Base-by-base conservation (phyloP, 225 moss, liverwort and hornwort genomes). In the Pseudisothecium myosuroides region DNA sequence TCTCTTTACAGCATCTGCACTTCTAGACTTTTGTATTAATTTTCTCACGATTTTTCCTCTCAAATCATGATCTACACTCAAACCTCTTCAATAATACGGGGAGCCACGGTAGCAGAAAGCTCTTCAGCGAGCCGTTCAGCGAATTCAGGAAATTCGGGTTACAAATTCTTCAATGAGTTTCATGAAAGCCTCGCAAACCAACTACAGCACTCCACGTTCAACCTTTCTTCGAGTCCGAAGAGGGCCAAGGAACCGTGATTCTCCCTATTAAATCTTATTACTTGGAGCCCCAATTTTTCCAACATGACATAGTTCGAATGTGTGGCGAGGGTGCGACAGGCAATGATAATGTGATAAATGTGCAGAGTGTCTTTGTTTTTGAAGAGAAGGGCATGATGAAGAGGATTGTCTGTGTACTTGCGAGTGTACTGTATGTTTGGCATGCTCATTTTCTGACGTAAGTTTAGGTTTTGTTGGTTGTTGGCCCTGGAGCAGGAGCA, bases 401-500 rank as follows among this genome's bases (percentile, higher is more conserved):
- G 76, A 62, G 52, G 77, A 28, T 58, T 86, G 52, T 12, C 27
- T 36, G 65, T 52, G 67, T 34, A 55, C 14, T 67, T 87, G 80
- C 34, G 87, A 76, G 52, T 64, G 62, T n/a, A n/a, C n/a, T n/a
- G n/a, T n/a, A 6, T 63, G 62, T n/a, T 47, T 39, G 45, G 24
- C 47, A 20, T 65, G 55, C 17, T 59, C 34, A 28, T 52, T 84
- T 78, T 43, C 37, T 82, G 45, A 82, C 54, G 9, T 76, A 10
- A 16, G 36, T 28, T 32, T 83, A 54, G 76, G 43, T 56, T 27
- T 39, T 68, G 63, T 39, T 83, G n/a, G 68, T 50, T 83, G 66
- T 68, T 87, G 49, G 15, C 20, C 7, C 17, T 50, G n/a, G 71
- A 62, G 85, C 88, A 98, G 97, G 98, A 97, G 83, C 94, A 96